A percentile compares a stretch with the other conserved stretches of the same genome.
Conservation (phyloP, 495 filamentous ascomycete species). For the Apiosordaria backusii region DNA sequence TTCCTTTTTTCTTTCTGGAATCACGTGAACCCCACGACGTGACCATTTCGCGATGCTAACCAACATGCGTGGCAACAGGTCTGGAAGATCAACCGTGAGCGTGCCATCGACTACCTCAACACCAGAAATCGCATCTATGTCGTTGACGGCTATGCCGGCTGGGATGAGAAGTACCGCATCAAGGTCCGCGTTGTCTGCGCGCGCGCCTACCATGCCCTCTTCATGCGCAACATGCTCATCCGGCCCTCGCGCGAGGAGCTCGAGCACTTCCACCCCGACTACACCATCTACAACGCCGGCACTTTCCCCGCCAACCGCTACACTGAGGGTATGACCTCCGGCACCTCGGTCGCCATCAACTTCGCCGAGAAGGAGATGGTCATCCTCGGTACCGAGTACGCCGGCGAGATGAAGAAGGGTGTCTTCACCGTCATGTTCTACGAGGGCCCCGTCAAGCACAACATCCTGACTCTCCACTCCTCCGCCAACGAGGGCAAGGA, state of each 20-base stretch:
- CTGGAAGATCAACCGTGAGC: slow-evolving; percentile 99
- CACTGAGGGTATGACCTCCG: slow-evolving; percentile 98
- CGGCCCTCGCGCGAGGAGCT: slow-evolving; percentile 85
- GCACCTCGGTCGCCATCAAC: slow-evolving; percentile 68
- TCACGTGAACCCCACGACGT: slow-evolving; percentile 27
- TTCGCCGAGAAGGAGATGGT: slow-evolving; percentile 86
- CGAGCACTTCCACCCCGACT: slow-evolving; percentile 95
- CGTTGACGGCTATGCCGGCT: slow-evolving; percentile 93
- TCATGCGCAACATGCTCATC: slow-evolving; percentile 99
- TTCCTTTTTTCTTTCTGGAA: too few species aligned
- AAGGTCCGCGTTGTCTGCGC: slow-evolving; percentile 97
- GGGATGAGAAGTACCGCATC: slow-evolving; percentile 98
- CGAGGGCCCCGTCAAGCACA: slow-evolving; percentile 99
- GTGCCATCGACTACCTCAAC: slow-evolving; percentile 98
- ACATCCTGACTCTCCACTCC: slow-evolving; percentile 95
- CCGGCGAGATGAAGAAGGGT: slow-evolving; percentile 99
- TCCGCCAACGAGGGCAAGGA: slow-evolving; percentile 92
- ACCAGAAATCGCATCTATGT: slow-evolving; percentile 98
- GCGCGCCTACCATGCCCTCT: slow-evolving; percentile 97
- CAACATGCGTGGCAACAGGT: slow-evolving; percentile 54
- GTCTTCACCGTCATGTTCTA: slow-evolving; percentile 99
- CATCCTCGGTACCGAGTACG: slow-evolving; percentile 98
- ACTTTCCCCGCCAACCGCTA: slow-evolving; percentile 98
- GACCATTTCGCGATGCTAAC: slow-evolving; percentile 21
- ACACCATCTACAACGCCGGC: slow-evolving; percentile 99